Evolutionary conservation across 805 yeast genomes (phyloP), one percentile per base, ranked within the genome.

Genomic region (Hanseniaspora taiwanica): DNA sequence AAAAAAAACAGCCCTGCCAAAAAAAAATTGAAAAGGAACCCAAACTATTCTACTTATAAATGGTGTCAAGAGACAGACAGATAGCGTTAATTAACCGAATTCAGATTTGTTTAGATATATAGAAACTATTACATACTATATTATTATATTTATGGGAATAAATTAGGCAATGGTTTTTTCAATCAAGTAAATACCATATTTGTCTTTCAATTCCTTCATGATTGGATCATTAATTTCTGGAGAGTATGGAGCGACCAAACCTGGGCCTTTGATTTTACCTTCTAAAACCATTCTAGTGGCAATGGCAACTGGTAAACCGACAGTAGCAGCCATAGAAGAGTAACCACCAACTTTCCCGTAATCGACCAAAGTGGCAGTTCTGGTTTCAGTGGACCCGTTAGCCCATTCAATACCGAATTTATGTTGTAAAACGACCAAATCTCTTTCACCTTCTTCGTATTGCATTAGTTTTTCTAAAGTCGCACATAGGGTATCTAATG

Each of bases 291-390:
- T 80, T 66, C 76, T 76, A 44, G 81, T 71, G 23, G 97, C 98
- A 60, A 91, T 94, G 41, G 96, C 96, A 67, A 95, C 89, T 50
- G 98, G 98, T 48, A 86, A 89, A 69, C 98, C 98, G 42, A 91
- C 98, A 48, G 84, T 75, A 62, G 89, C 87, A 50, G 98, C 98
- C 98, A 91, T 91, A 27, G 97, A 87, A 32, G 94, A 81, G 78
- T 89, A 91, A 41, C 91, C 89, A 45, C 87, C 85, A 41, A 71
- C 69, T 46, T 74, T 67, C 68, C 98, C 98, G 64, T 83, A 84
- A 64, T 86, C 95, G 27, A 87, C 89, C 58, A 91, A 70, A 44
- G 98, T 91, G 17, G 96, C 82, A 43, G 97, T 87, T 73, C 97
- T 86, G 47, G 80, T 74, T 69, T 91, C 97, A 42, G 72, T 74